A percentile compares a stretch with the other conserved stretches of the same genome.
phyloP scores from a whole-genome alignment of 1,284 basidiomycete species.

The Fomes fomentarius region DNA sequence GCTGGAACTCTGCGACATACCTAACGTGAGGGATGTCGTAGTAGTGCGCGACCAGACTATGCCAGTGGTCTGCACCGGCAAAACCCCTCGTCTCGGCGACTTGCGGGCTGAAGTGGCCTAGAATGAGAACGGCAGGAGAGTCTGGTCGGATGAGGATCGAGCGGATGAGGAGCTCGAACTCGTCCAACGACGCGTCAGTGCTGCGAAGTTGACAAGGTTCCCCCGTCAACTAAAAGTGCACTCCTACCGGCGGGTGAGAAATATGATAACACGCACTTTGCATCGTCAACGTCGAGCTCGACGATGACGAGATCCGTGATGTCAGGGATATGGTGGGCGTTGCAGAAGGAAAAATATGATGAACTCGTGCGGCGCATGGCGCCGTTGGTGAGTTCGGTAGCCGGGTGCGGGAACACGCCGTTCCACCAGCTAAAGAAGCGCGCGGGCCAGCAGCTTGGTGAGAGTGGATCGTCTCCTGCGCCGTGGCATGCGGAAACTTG shows the following conservation, averaged over 20 bases:
- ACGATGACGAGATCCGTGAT: conserved; percentile 90
- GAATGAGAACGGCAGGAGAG: conserved; percentile 85
- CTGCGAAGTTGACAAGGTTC: conserved; percentile 41
- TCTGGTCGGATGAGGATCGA: conserved; percentile 88
- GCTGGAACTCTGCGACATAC: conserved; percentile 36
- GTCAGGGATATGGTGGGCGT: conserved; percentile 89
- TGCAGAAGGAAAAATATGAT: conserved; percentile 92
- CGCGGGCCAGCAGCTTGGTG: conserved; percentile 86
- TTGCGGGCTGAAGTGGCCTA: conserved; percentile 92
- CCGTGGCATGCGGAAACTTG: conserved; percentile 92
- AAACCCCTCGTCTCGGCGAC: conserved; percentile 79
- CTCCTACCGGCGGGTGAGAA: too few relatives aligned
- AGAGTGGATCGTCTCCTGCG: conserved; percentile 88
- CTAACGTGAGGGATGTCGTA: conserved; percentile 93
- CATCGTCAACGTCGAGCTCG: conserved; percentile 90
- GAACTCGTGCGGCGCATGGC: conserved; percentile 89
- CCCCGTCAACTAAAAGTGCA: background rate
- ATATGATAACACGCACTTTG: conserved; percentile 61
- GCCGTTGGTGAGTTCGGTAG: conserved; percentile 93
- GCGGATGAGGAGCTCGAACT: conserved; percentile 91
- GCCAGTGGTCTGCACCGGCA: conserved; percentile 86
- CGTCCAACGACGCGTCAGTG: conserved; percentile 70
- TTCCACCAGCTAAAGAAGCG: conserved; percentile 97
- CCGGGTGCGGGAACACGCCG: conserved; percentile 90
- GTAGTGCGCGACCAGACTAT: conserved; percentile 89